A percentile compares a stretch with the other conserved stretches of the same genome.
These are phyloP conservation scores for Sporobolomyces pararoseus DNA, from an alignment of 768 basidiomycete species.

Conservation along the genomic window DNA sequence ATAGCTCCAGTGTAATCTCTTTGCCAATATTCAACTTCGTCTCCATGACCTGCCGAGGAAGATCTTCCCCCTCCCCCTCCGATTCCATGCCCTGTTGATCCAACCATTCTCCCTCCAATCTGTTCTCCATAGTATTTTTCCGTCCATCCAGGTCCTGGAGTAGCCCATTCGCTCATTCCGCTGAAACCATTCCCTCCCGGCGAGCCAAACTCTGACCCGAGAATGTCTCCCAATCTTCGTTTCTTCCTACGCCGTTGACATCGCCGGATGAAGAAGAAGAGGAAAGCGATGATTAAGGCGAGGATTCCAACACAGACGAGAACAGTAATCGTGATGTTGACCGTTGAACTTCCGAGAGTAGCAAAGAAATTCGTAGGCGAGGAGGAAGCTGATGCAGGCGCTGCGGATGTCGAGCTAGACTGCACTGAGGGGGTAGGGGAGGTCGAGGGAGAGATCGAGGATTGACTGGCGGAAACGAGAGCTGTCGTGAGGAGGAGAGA, in stretches of 20 bases:
- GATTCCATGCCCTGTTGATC: not conserved
- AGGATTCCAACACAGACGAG: constrained; percentile 23
- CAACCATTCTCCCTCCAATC: constrained; percentile 11
- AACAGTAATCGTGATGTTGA: constrained; percentile 56
- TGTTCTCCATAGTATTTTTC: constrained; percentile 19
- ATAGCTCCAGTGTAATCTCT: not conserved
- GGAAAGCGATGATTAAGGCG: constrained; percentile 21
- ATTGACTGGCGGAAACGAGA: constrained; percentile 1
- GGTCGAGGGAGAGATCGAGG: not conserved
- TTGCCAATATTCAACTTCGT: constrained; percentile 1
- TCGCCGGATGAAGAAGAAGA: constrained; percentile 21
- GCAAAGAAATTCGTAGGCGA: constrained; percentile 55
- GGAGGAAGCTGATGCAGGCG: constrained; percentile 63
- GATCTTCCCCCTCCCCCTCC: not conserved
- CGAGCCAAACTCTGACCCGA: constrained; percentile 11
- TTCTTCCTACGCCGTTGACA: constrained; percentile 9
- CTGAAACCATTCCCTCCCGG: not conserved
- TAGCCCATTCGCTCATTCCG: constrained; percentile 9
- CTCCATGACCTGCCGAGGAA: no score
- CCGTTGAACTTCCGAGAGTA: constrained; percentile 62
- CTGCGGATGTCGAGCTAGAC: constrained; percentile 70
- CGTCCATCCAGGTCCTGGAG: constrained; percentile 3
- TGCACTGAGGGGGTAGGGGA: not conserved
- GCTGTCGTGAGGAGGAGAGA: constrained; percentile 1
- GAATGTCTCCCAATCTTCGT: not conserved